A percentile compares a stretch with the other conserved stretches of the same genome.
These are phyloP conservation scores for Helicostylum pulchrum DNA, from an alignment of 192 early-diverging fungal species.

Conservation along the genomic window DNA sequence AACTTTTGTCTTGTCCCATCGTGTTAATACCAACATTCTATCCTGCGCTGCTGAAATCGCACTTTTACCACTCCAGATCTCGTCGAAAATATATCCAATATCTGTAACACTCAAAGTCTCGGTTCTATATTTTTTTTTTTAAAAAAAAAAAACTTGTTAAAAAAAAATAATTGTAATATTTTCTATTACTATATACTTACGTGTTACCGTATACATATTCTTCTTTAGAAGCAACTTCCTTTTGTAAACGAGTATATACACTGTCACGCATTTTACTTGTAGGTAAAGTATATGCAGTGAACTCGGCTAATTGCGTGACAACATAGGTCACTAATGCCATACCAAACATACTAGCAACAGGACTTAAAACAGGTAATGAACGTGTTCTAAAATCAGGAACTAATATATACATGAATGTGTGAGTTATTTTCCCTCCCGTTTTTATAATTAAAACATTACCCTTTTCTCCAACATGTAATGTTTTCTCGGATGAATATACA, in stretches of 20 bases:
- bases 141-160: too few relatives aligned
- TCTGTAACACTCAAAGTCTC: slow-evolving; percentile 59
- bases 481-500: slow-evolving; percentile 92
- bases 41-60: slow-evolving; percentile 71
- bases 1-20: slow-evolving; percentile 73
- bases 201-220: slow-evolving; percentile 11
- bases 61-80: slow-evolving; percentile 80
- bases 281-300: slow-evolving; percentile 56
- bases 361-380: slow-evolving; percentile 66
- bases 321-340: slow-evolving; percentile 88
- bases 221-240: slow-evolving; percentile 64
- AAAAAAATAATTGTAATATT: neutral
- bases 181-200: slow-evolving; percentile 21
- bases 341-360: slow-evolving; percentile 91
- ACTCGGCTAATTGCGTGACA: slow-evolving; percentile 55
- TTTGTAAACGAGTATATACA: slow-evolving; percentile 67
- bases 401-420: slow-evolving; percentile 32
- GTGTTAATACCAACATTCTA: slow-evolving; percentile 59
- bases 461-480: slow-evolving; percentile 57
- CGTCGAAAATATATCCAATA: slow-evolving; percentile 83
- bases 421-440: slow-evolving; percentile 24
- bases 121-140: slow-evolving; percentile 14
- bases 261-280: slow-evolving; percentile 65
- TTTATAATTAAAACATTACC: neutral
- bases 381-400: slow-evolving; percentile 78